Conservation (phyloP, 2,329 filamentous ascomycete genomes). For the Ploettnerulaceae sp. region DNA sequence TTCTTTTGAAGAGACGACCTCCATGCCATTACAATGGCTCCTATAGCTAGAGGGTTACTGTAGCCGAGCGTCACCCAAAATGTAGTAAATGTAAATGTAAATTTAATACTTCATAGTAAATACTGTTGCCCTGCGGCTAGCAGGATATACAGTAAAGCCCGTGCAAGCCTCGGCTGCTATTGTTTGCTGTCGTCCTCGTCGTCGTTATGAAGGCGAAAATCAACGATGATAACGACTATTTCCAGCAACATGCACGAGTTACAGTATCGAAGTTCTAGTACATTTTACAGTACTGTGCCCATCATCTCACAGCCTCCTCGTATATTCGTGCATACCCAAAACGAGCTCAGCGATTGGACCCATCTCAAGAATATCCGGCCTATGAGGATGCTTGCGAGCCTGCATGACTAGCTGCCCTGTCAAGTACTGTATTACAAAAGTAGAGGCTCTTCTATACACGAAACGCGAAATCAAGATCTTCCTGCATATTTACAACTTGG, state of each 20-base stretch:
- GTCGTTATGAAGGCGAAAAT: constrained; percentile 1
- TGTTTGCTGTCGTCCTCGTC: no score
- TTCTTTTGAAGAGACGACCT: no score
- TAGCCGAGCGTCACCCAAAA: no score
- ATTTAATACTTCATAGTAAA: no score
- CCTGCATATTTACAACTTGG: background rate
- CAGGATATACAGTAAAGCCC: no score
- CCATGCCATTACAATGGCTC: no score
- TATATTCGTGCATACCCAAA: background rate
- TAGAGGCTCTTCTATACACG: background rate
- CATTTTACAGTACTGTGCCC: background rate
- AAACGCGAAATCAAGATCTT: background rate
- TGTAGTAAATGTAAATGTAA: no score
- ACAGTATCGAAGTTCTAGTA: constrained; percentile 1
- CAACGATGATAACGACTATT: constrained; percentile 1
- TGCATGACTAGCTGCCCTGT: background rate
- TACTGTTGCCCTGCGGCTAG: no score
- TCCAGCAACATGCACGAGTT: constrained; percentile 1
- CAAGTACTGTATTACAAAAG: background rate
- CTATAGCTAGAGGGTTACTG: no score
- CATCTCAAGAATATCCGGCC: background rate
- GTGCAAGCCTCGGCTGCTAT: no score
- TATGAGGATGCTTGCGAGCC: constrained; percentile 1
- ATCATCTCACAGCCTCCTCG: constrained; percentile 3
- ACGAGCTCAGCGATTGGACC: constrained; percentile 2